These are phyloP conservation scores for Beauveria sp. DNA, from an alignment of 2,329 filamentous ascomycete species.

Conservation along the genomic window DNA sequence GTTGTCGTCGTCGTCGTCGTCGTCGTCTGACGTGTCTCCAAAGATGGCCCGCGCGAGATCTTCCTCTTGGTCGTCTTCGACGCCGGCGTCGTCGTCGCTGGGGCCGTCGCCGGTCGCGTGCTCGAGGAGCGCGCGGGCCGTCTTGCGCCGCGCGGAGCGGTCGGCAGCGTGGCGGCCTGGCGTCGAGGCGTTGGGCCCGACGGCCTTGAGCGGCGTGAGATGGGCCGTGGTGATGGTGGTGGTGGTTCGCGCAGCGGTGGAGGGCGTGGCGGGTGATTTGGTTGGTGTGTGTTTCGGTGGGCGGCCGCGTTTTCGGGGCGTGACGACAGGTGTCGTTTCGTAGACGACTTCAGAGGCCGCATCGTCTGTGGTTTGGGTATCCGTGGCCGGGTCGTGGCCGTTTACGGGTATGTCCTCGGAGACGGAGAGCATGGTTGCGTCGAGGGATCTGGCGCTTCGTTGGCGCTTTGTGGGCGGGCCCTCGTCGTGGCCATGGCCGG, in stretches of 20 bases:
- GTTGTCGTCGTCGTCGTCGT: slow-evolving; percentile 11
- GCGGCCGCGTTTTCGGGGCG: slow-evolving; percentile 28
- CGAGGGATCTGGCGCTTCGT: neutral
- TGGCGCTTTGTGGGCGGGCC: slow-evolving; percentile 8
- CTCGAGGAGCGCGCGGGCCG: slow-evolving; percentile 67
- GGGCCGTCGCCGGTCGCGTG: slow-evolving; percentile 55
- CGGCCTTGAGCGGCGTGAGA: slow-evolving; percentile 32
- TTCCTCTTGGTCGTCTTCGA: slow-evolving; percentile 56
- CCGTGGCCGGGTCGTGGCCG: neutral
- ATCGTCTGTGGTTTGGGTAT: neutral
- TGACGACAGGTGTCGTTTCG: slow-evolving; percentile 22
- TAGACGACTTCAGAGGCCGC: neutral
- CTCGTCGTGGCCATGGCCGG: slow-evolving; percentile 6
- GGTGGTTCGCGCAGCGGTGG: slow-evolving; percentile 22
- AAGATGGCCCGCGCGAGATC: slow-evolving; percentile 61
- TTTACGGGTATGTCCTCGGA: neutral
- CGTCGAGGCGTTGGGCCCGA: slow-evolving; percentile 36
- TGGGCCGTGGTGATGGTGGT: slow-evolving; percentile 20
- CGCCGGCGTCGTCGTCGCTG: slow-evolving; percentile 63
- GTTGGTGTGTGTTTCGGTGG: slow-evolving; percentile 20
- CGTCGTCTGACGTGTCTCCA: slow-evolving; percentile 34
- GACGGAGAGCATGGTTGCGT: neutral
- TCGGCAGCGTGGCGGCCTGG: slow-evolving; percentile 67
- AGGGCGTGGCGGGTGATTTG: slow-evolving; percentile 22
- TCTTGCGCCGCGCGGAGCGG: slow-evolving; percentile 80